phyloP scores from a whole-genome alignment of 352 stramenopile genomes.

The Globisporangium barbulae region DNA sequence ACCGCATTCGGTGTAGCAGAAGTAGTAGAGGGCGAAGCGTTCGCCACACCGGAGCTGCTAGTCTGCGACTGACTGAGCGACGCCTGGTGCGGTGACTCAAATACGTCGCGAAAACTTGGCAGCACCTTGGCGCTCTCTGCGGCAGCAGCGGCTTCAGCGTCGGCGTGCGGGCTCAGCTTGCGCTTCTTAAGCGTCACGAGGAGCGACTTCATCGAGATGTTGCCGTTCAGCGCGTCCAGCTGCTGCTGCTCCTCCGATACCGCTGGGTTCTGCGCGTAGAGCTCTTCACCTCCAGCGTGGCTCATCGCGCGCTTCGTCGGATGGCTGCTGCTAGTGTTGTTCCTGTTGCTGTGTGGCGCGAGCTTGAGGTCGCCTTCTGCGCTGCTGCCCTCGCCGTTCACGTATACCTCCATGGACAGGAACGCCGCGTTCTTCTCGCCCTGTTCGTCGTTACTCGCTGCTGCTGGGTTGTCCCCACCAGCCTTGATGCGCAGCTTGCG shows the following conservation, averaged over 20 bases:
- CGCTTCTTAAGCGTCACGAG: constrained; percentile 68
- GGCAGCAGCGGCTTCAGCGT: constrained; percentile 15
- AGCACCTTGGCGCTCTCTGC: constrained; percentile 18
- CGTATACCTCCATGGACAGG: constrained; percentile 33
- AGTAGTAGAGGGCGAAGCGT: constrained; percentile 5
- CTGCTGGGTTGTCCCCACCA: constrained; percentile 11
- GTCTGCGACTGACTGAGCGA: background rate
- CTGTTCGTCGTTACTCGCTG: background rate
- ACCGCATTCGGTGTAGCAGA: constrained; percentile 10
- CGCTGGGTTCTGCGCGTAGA: constrained; percentile 12
- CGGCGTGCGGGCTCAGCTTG: constrained; percentile 25
- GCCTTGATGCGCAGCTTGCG: constrained; percentile 16
- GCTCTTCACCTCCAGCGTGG: constrained; percentile 8
- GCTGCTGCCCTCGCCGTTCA: constrained; percentile 11
- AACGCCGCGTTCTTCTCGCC: constrained; percentile 2
- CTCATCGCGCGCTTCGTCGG: constrained; percentile 2
- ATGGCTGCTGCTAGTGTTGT: background rate
- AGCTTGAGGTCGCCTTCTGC: constrained; percentile 5
- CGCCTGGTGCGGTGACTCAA: constrained; percentile 25
- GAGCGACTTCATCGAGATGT: constrained; percentile 70
- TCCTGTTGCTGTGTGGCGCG: constrained; percentile 1
- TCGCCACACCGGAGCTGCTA: background rate
- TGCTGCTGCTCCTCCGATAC: constrained; percentile 11
- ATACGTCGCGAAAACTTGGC: constrained; percentile 65
- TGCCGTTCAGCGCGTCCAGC: constrained; percentile 26